A percentile compares a stretch with the other conserved stretches of the same genome.
phyloP scores from a whole-genome alignment of 2,329 filamentous ascomycete species.

The Fusarium sp. region DNA sequence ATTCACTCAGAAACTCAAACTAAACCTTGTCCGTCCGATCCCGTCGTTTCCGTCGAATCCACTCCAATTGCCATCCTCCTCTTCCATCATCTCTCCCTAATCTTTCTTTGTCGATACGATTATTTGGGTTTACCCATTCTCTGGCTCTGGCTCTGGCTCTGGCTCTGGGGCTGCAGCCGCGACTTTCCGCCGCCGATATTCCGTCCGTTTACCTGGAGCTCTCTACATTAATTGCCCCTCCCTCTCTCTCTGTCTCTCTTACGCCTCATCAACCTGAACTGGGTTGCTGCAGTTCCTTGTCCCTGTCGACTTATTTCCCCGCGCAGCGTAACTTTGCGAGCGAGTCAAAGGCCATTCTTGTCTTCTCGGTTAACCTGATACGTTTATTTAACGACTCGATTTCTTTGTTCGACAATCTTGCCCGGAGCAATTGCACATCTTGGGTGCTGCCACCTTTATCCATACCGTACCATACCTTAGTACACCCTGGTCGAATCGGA shows the following conservation, averaged over 20 bases:
- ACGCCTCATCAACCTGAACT: conserved; percentile 1
- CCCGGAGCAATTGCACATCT: conserved; percentile 34
- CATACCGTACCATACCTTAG: not conserved
- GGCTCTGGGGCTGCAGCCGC: conserved; percentile 8
- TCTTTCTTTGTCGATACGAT: conserved; percentile 26
- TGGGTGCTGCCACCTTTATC: conserved; percentile 11
- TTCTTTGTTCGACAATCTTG: conserved; percentile 19
- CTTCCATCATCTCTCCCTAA: conserved; percentile 10
- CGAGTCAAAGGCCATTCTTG: not conserved
- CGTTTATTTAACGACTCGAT: conserved; percentile 2
- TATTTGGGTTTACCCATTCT: conserved; percentile 17
- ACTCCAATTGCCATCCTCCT: conserved; percentile 27
- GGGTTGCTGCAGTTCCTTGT: not conserved
- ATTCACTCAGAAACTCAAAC: conserved; percentile 11
- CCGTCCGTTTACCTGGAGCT: not conserved
- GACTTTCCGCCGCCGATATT: conserved; percentile 18
- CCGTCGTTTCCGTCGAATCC: conserved; percentile 44
- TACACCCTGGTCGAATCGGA: conserved; percentile 18
- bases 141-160: not conserved
- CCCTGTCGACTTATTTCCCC: not conserved
- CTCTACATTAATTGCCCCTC: conserved; percentile 27
- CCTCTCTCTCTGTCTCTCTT: not conserved
- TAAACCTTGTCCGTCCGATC: conserved; percentile 39
- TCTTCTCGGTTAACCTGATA: conserved; percentile 9
- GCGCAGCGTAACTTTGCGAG: conserved; percentile 7